Evolutionary conservation across 1,284 basidiomycete species (phyloP).

Genomic region (Tilletia horrida): DNA sequence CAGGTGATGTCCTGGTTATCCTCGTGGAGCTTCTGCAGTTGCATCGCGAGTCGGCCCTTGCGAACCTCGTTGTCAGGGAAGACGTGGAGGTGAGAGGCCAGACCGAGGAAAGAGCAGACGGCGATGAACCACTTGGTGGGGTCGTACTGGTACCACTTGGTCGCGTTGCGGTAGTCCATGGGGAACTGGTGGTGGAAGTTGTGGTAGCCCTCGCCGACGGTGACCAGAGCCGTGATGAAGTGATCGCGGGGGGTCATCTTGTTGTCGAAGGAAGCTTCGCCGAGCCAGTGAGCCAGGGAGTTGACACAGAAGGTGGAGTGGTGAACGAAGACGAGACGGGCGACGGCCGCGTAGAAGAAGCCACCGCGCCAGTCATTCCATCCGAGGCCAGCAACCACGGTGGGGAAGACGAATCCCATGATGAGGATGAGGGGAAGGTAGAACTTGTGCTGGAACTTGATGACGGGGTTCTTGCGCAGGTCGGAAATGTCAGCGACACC

Average conservation of each 20-base stretch:
- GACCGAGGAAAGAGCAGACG: slow-evolving; percentile 40
- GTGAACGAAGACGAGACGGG: slow-evolving; percentile 52
- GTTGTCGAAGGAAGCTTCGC: slow-evolving; percentile 39
- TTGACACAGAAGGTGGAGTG: slow-evolving; percentile 55
- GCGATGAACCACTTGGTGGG: slow-evolving; percentile 55
- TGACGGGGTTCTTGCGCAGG: slow-evolving; percentile 49
- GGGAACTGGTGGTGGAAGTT: slow-evolving; percentile 56
- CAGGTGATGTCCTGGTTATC: slow-evolving; percentile 36
- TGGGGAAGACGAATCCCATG: slow-evolving; percentile 51
- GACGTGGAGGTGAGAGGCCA: slow-evolving; percentile 51
- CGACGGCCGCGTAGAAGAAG: slow-evolving; percentile 52
- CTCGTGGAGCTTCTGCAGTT: slow-evolving; percentile 45
- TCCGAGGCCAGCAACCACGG: slow-evolving; percentile 52
- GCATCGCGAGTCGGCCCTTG: slow-evolving; percentile 52
- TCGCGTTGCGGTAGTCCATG: slow-evolving; percentile 54
- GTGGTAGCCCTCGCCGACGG: slow-evolving; percentile 54
- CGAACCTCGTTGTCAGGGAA: slow-evolving; percentile 55
- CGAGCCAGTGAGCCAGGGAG: slow-evolving; percentile 54
- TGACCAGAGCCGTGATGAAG: slow-evolving; percentile 25
- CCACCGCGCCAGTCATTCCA: slow-evolving; percentile 54
- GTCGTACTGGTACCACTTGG: slow-evolving; percentile 54
- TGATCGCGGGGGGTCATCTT: slow-evolving; percentile 14
- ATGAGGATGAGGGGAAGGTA: slow-evolving; percentile 53
- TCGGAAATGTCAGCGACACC: slow-evolving; percentile 53
- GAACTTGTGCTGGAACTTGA: slow-evolving; percentile 53